A percentile compares a stretch with the other conserved stretches of the same genome.
Evolutionary conservation across 164 flowering plant genomes (phyloP).

Genomic region (Vitis cinerea): DNA sequence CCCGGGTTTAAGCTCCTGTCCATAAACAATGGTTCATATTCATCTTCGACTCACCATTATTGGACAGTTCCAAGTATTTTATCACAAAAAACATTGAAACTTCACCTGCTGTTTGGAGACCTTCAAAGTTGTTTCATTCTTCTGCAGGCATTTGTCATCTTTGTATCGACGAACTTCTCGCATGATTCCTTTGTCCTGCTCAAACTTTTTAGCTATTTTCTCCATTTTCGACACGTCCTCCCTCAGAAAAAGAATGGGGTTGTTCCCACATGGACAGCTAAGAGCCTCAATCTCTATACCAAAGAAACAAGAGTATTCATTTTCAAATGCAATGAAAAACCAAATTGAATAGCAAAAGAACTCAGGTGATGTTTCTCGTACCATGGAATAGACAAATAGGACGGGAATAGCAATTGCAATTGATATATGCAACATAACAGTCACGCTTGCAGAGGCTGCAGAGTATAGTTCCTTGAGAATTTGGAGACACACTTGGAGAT

Average conservation of each 20-base stretch:
- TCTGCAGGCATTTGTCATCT: not conserved
- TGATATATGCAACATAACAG: slow-evolving; percentile 12
- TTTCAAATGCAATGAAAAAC: not conserved
- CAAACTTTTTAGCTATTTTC: not conserved
- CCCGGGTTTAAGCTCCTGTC: too few species aligned
- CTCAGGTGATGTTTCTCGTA: not conserved
- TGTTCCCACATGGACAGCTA: not conserved
- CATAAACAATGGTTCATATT: too few species aligned
- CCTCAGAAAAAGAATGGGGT: slow-evolving; percentile 4
- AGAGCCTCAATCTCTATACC: not conserved
- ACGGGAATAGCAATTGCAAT: not conserved
- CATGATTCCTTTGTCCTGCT: slow-evolving; percentile 1
- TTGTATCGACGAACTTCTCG: not conserved
- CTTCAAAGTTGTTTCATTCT: too few species aligned
- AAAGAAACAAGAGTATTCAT: not conserved
- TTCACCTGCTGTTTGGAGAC: too few species aligned
- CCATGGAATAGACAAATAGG: slow-evolving; percentile 16
- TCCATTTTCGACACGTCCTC: slow-evolving; percentile 2
- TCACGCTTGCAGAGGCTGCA: slow-evolving; percentile 23
- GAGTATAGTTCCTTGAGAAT: slow-evolving; percentile 4
- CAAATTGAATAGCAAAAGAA: not conserved
- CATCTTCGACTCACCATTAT: too few species aligned
- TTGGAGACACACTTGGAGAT: not conserved
- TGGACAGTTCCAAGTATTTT: too few species aligned
- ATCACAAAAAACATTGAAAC: too few species aligned